These are phyloP conservation scores for Talaromyces ruber DNA, from an alignment of 495 filamentous ascomycete genomes.

Conservation along the genomic window DNA sequence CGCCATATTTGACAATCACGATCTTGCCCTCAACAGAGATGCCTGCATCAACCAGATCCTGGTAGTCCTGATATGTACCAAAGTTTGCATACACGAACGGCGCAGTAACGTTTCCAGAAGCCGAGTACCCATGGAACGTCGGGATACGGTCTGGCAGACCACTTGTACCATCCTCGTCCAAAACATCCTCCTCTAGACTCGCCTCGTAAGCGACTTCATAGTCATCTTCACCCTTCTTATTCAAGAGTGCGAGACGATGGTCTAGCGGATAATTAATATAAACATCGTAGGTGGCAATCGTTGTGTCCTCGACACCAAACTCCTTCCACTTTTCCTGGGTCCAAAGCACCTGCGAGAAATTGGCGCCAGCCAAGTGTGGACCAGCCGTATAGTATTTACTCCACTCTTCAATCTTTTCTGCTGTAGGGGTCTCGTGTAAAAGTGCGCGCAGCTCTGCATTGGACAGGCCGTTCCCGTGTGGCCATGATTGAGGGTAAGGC, in stretches of 20 bases:
- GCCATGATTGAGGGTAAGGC: constrained; percentile 32
- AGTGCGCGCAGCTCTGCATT: constrained; percentile 64
- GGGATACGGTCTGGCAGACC: constrained; percentile 67
- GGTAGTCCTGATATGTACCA: constrained; percentile 75
- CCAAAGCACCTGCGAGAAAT: constrained; percentile 79
- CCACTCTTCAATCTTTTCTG: constrained; percentile 67
- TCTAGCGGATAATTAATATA: constrained; percentile 86
- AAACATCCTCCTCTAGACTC: constrained; percentile 71
- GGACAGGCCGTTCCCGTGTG: constrained; percentile 40
- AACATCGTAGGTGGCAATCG: constrained; percentile 74
- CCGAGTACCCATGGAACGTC: constrained; percentile 93
- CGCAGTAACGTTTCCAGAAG: constrained; percentile 82
- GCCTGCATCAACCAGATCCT: constrained; percentile 70
- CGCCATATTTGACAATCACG: constrained; percentile 78
- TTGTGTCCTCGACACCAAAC: constrained; percentile 65
- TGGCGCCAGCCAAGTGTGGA: constrained; percentile 82
- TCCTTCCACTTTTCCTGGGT: constrained; percentile 78
- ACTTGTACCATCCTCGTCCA: constrained; percentile 78
- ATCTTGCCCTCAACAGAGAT: constrained; percentile 76
- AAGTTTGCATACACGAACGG: constrained; percentile 82
- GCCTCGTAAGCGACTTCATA: constrained; percentile 65
- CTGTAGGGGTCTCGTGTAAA: constrained; percentile 61
- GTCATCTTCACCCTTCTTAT: constrained; percentile 33
- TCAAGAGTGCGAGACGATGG: constrained; percentile 68
- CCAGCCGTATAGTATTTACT: constrained; percentile 86